Evolutionary conservation across 2,329 filamentous ascomycete species (phyloP), one percentile per base, ranked within the genome.

Genomic region (Aschersonia sp.): DNA sequence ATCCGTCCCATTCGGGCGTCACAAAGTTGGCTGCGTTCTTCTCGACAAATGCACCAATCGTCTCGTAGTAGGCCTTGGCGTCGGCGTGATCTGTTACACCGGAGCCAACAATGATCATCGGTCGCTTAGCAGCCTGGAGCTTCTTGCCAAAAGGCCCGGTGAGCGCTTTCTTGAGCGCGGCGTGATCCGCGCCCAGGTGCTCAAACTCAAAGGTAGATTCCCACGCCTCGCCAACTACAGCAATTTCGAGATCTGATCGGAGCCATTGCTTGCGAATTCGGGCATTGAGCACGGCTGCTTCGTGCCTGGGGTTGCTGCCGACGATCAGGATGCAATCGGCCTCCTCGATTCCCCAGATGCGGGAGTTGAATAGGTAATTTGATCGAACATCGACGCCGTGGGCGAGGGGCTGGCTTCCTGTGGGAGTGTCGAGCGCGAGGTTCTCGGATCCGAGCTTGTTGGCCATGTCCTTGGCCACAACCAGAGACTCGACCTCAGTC

Each of bases 211-310:
- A 98, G 32, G 89, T 98, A 48, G 89, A 94, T 45, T 94, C 81
- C 66, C 90, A 98, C 40, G 81, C 70, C 70, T 95, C 85, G 53
- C 92, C 92, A 55, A 98, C 82, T 50, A 95, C 79, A 54, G 84
- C 92, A 58, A 98, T 80, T 65, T 97, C 84, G 30, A 98, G 79
- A 57, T 97, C 89, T 37, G 92, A 95, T 56, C 89, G 83, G 56
- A 98, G 74, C 85, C 90, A 98, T 66, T 95, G 89, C 74, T 98
- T 98, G 60, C 92, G 80, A 62, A 98, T 98, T 55, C 92, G 86
- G 53, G 90, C 89, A 61, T 98, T 98, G 43, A 98, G 77, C 44
- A 92, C 87, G 48, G 92, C 87, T 51, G 92, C 92, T 70, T 98
- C 92, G 62, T 94, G 87, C 56, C 92, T 81, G 41, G 92, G 85